Base-by-base conservation (phyloP, 73 alveolate species). In the Uronychia binucleata region DNA sequence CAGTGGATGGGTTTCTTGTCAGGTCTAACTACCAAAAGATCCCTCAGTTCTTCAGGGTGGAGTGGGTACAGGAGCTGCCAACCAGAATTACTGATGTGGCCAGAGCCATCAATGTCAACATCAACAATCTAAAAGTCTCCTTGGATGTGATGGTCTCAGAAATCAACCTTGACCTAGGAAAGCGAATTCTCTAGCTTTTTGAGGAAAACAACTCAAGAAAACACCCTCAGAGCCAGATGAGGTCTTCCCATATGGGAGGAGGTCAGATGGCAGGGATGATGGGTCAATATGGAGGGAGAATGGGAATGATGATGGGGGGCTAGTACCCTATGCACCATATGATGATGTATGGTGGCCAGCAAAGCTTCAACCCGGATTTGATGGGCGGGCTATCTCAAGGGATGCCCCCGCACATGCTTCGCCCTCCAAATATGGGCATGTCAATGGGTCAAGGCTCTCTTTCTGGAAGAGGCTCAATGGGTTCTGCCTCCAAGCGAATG, bases 271-370 rank as follows among this genome's bases (percentile, higher is more conserved):
- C 19, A 19, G 67, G 67, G 67, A 19, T 5, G 67, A 46, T 46
- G 67, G 67, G n/a, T 11, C 67, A 46, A 19, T 46, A 46, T 11
- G 19, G 67, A 46, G 67, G 67, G 19, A 46, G 5, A 19, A 46
- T 46, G 67, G n/a, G n/a, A 5, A 46, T 46, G 67, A 19, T 46
- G 67, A 46, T 46, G 67, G 67, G 67, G 67, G 19, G n/a, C 19
- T 5, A 19, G 67, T 46, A 46, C 5, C n/a, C n/a, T n/a, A n/a
- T n/a, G n/a, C n/a, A n/a, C n/a, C n/a, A n/a, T n/a, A 46, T 46
- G 67, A 46, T 46, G 67, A 46, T 46, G 67, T 46, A 46, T 46
- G n/a, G n/a, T 46, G 67, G 67, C 67, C 67, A 46, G 67, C 67
- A 5, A 46, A 19, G 67, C n/a, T 46, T 11, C 67, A 46, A 46